Conservation (phyloP, 164 flowering plant genomes). For the Magnolia sinica region DNA sequence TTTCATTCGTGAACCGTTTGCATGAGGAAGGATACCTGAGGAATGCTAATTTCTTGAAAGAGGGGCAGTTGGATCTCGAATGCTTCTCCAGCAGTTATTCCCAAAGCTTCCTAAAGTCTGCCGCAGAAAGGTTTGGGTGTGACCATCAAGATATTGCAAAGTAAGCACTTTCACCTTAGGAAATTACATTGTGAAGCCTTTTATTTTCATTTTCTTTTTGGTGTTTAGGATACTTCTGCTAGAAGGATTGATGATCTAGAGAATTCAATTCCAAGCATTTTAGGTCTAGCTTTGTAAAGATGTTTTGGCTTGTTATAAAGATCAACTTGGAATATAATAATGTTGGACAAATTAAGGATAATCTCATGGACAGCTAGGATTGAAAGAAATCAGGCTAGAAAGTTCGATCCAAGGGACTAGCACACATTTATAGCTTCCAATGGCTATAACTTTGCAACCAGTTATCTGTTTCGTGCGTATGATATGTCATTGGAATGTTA, state of each 20-base stretch:
- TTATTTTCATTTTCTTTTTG: background rate
- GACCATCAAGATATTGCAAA: slow-evolving; percentile 25
- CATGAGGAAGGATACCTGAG: slow-evolving; percentile 20
- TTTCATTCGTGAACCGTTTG: slow-evolving; percentile 15
- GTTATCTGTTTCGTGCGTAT: no score
- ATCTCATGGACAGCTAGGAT: background rate
- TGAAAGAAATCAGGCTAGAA: no score
- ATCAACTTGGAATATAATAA: background rate
- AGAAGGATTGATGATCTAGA: background rate
- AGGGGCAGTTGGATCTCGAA: slow-evolving; percentile 16
- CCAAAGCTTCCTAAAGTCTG: slow-evolving; percentile 15
- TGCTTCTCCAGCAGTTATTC: slow-evolving; percentile 6
- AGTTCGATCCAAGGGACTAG: no score
- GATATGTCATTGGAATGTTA: no score
- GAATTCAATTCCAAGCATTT: background rate
- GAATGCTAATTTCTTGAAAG: slow-evolving; percentile 19
- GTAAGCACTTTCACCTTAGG: slow-evolving; percentile 14
- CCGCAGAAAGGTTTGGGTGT: slow-evolving; percentile 20
- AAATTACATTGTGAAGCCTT: no score
- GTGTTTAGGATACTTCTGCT: background rate
- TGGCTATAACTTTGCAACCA: no score
- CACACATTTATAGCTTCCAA: no score
- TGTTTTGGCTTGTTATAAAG: background rate
- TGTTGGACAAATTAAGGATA: background rate
- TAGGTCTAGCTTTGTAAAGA: background rate